Evolutionary conservation across 495 filamentous ascomycete genomes (phyloP).

Genomic region (Penicillium malachiteum): DNA sequence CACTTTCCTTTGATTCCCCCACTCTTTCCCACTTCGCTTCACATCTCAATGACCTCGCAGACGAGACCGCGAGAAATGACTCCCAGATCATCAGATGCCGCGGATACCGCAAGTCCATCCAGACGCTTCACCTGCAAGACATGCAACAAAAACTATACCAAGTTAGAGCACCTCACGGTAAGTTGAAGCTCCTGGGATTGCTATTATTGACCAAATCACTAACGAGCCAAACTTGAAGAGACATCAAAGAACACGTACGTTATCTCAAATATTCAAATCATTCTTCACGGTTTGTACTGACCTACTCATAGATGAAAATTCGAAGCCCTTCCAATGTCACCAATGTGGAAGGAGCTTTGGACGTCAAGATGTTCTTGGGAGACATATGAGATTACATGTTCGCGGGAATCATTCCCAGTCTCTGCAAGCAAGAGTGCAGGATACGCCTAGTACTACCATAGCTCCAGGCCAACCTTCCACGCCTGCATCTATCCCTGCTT

Average conservation of each 20-base stretch:
- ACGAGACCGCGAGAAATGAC: neutral
- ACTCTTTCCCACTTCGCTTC: constrained; percentile 2
- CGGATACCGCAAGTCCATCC: neutral
- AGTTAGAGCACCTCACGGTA: constrained; percentile 21
- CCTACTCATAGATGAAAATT: constrained; percentile 11
- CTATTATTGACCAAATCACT: neutral
- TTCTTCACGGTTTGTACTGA: neutral
- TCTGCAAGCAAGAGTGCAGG: neutral
- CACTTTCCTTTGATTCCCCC: constrained; percentile 3
- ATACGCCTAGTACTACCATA: neutral
- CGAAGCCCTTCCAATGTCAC: constrained; percentile 17
- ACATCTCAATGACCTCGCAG: neutral
- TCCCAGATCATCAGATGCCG: no score
- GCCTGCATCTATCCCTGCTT: neutral
- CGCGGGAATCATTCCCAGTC: neutral
- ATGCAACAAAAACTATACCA: constrained; percentile 15
- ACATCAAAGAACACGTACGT: constrained; percentile 18
- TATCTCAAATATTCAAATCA: neutral
- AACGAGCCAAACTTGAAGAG: constrained; percentile 7
- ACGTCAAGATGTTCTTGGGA: constrained; percentile 18
- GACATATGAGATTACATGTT: constrained; percentile 14
- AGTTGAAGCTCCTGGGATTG: neutral
- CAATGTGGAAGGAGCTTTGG: constrained; percentile 17
- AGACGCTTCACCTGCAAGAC: constrained; percentile 4
- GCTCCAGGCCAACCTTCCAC: neutral